Base-by-base conservation (phyloP, 1,284 basidiomycete species). In the Cutaneotrichosporon curvatum region DNA sequence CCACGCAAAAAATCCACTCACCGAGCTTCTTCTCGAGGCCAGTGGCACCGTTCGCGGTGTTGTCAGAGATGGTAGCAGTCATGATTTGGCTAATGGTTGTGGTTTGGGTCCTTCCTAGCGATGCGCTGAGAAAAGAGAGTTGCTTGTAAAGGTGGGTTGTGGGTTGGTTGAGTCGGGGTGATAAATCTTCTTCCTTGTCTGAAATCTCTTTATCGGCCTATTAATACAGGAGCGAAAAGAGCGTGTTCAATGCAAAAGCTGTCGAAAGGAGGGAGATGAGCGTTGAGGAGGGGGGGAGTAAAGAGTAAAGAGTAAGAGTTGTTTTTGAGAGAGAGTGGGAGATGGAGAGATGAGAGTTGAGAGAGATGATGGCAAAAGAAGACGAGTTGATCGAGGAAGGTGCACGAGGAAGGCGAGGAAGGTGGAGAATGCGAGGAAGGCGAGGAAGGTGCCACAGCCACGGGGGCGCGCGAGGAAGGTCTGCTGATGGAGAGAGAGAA, bases 1-100 rank as follows among this genome's bases (percentile, higher is more conserved):
- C 12, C 11, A 15, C n/a, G n/a, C n/a, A 20, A 16, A 35, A 9
- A 12, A 28, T 28, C 25, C 25, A 28, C 28, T 64, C 60, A 88
- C 86, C 79, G 73, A 90, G 84, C 72, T 82, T 81, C 68, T 78
- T 77, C 79, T 91, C 88, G 67, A 91, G 77, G 74, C 79, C 83
- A 72, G 79, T 74, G 25, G 25, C 25, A 69, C 47, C 41, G 47
- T 55, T 53, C 34, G 47, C 33, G 47, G 48, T 43, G 45, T 40
- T 51, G 51, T 56, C 47, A 45, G 40, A 45, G 46, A 63, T 59
- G 47, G 63, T 63, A 49, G 57, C 62, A 55, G 64, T 65, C 53
- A 63, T 67, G 57, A 62, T 67, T 47, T 66, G 48, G 43, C 35
- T 45, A 22, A 20, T 40, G 43, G 18, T 41, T 45, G 50, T 48